phyloP scores from a whole-genome alignment of 2,329 filamentous ascomycete genomes.

The Colletotrichum echinochloae region DNA sequence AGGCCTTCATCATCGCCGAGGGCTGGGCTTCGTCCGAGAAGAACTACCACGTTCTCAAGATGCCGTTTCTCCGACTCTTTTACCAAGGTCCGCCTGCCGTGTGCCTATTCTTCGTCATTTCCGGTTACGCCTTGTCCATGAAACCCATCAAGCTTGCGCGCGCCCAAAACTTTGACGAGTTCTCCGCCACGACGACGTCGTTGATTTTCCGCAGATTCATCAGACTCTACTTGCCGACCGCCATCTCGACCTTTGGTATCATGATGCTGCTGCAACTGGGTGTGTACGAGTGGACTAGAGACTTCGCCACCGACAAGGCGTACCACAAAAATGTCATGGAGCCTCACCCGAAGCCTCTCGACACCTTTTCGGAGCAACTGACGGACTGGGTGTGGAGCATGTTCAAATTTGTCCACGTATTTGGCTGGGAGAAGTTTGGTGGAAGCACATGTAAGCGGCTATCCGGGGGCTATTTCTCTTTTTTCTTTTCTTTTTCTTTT shows the following conservation, averaged over 20 bases:
- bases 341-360: conserved; percentile 56
- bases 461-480: no score
- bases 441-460: conserved; percentile 56
- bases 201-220: conserved; percentile 64
- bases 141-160: conserved; percentile 62
- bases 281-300: conserved; percentile 61
- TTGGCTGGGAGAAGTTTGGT: conserved; percentile 61
- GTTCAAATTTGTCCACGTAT: conserved; percentile 64
- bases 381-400: conserved; percentile 61
- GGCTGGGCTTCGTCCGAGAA: conserved; percentile 59
- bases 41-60: conserved; percentile 61
- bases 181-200: conserved; percentile 60
- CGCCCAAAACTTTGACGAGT: conserved; percentile 52
- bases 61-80: conserved; percentile 66
- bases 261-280: conserved; percentile 58
- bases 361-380: conserved; percentile 55
- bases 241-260: conserved; percentile 63
- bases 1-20: conserved; percentile 63
- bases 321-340: conserved; percentile 64
- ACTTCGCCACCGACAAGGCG: conserved; percentile 56
- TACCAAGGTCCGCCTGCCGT: conserved; percentile 69
- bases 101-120: conserved; percentile 72
- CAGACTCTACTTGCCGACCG: conserved; percentile 64
- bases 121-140: conserved; percentile 70
- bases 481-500: no score